Evolutionary conservation across 257 asterid genomes (phyloP).

Genomic region (Eucommia ulmoides): DNA sequence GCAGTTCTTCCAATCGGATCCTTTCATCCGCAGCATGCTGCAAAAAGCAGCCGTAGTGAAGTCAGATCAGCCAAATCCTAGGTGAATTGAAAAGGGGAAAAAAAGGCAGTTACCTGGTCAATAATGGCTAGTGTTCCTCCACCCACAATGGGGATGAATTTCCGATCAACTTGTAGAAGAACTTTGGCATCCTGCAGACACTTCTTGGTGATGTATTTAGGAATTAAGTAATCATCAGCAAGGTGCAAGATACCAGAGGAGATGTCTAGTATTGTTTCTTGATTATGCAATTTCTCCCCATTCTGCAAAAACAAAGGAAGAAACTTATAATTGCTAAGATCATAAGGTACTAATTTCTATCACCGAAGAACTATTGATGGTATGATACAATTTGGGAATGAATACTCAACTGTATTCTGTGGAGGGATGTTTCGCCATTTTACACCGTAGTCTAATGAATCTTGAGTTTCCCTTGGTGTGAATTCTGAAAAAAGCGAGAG

Average conservation of each 20-base stretch:
- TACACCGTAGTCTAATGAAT: constrained; percentile 22
- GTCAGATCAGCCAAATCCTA: constrained; percentile 8
- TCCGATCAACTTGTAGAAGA: constrained; percentile 90
- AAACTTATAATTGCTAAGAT: constrained; percentile 8
- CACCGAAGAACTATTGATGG: constrained; percentile 8
- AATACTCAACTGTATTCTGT: constrained; percentile 36
- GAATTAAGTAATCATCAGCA: constrained; percentile 54
- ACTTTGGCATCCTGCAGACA: constrained; percentile 67
- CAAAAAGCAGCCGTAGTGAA: constrained; percentile 17
- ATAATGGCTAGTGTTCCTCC: constrained; percentile 63
- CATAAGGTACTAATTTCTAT: constrained; percentile 6
- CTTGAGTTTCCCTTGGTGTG: constrained; percentile 22
- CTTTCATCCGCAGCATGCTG: constrained; percentile 99
- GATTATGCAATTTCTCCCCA: constrained; percentile 15
- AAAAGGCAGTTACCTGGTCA: constrained; percentile 57
- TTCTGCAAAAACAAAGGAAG: constrained; percentile 28
- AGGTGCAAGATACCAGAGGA: constrained; percentile 52
- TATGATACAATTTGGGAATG: constrained; percentile 11
- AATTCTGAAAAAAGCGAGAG: constrained; percentile 23
- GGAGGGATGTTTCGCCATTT: constrained; percentile 43
- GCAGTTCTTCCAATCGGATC: constrained; percentile 82
- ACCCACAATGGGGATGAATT: constrained; percentile 83
- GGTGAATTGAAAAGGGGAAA: constrained; percentile 2
- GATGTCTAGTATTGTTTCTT: constrained; percentile 52
- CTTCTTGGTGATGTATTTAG: constrained; percentile 60